Evolutionary conservation across 192 early-diverging fungal genomes (phyloP).

Genomic region (Gigaspora rosea): DNA sequence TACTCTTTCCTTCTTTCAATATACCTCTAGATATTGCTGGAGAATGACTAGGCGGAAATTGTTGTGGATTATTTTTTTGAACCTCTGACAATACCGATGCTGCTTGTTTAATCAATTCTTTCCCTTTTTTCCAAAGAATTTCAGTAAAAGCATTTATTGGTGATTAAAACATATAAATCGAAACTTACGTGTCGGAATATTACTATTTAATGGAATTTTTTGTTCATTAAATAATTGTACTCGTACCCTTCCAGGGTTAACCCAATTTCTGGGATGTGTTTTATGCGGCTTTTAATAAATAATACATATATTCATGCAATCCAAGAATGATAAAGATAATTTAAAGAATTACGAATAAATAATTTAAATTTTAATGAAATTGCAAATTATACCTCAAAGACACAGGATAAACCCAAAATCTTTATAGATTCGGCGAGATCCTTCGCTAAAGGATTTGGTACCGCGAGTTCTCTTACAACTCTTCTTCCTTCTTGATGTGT

Average conservation of each 20-base stretch:
- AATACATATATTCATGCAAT: neutral
- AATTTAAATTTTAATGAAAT: neutral
- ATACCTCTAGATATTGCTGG: slow-evolving; percentile 15
- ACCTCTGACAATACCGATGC: slow-evolving; percentile 2
- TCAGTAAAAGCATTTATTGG: neutral
- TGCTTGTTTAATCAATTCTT: slow-evolving; percentile 27
- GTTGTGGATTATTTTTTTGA: slow-evolving; percentile 25
- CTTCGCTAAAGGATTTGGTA: slow-evolving; percentile 56
- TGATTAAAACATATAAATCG: neutral
- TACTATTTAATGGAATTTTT: slow-evolving; percentile 37
- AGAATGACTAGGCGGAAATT: slow-evolving; percentile 31
- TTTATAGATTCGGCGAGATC: slow-evolving; percentile 62
- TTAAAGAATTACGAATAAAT: neutral
- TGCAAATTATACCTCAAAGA: slow-evolving; percentile 55
- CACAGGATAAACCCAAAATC: slow-evolving; percentile 53
- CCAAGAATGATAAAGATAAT: neutral
- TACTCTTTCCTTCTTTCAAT: slow-evolving; percentile 11
- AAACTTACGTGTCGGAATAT: slow-evolving; percentile 51
- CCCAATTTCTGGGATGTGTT: slow-evolving; percentile 65
- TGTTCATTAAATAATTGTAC: slow-evolving; percentile 53
- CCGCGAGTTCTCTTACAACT: slow-evolving; percentile 47
- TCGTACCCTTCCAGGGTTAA: slow-evolving; percentile 62
- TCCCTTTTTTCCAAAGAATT: slow-evolving; percentile 1
- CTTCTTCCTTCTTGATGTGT: slow-evolving; percentile 57
- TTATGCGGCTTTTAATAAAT: slow-evolving; percentile 45